phyloP scores from a whole-genome alignment of 257 asterid genomes.

The Nicotiana obtusifolia region DNA sequence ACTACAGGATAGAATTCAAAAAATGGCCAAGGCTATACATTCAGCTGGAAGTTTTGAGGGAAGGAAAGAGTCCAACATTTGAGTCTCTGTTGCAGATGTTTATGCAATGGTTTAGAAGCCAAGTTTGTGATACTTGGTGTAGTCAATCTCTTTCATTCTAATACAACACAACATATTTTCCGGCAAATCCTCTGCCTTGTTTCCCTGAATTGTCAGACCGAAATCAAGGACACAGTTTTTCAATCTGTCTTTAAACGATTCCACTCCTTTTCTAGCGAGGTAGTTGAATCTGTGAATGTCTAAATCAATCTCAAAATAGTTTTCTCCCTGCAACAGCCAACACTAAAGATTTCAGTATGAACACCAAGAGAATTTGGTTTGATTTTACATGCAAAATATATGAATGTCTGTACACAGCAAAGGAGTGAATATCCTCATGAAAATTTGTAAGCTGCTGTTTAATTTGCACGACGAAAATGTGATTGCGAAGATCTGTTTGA shows the following conservation, averaged over 20 bases:
- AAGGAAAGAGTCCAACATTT: not conserved
- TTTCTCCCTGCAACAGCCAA: conserved; percentile 59
- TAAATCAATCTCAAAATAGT: conserved; percentile 88
- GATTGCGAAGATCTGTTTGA: not conserved
- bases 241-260: conserved; percentile 74
- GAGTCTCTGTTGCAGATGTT: not conserved
- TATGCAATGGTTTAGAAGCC: conserved; percentile 32
- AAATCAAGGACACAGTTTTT: conserved; percentile 77
- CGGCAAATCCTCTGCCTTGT: conserved; percentile 79
- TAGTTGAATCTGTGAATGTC: conserved; percentile 83
- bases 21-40: not conserved
- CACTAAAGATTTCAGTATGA: not conserved
- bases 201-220: conserved; percentile 95
- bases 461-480: not conserved
- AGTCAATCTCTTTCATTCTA: conserved; percentile 69
- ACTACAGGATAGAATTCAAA: not conserved
- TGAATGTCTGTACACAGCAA: not conserved
- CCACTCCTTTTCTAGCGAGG: conserved; percentile 89
- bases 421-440: not conserved
- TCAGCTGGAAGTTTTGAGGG: not conserved
- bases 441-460: not conserved
- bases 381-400: not conserved
- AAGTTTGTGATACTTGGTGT: conserved; percentile 52
- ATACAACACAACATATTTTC: conserved; percentile 76
- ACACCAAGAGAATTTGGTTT: not conserved